Conservation (phyloP, 495 filamentous ascomycete genomes). For the Cercophora sp. region DNA sequence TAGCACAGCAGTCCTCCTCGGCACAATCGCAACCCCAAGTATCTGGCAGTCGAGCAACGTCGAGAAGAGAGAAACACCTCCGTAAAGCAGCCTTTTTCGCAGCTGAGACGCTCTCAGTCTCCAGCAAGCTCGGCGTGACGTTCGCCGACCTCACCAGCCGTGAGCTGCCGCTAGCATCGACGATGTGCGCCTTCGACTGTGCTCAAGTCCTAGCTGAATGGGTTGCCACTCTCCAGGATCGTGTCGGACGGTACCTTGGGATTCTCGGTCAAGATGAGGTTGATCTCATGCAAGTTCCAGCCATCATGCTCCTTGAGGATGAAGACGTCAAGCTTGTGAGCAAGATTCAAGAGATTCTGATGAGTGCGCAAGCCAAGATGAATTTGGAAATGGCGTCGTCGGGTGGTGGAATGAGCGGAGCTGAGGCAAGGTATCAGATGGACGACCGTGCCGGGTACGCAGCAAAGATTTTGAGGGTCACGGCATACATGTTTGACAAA, state of each 20-base stretch:
- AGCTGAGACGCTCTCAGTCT: conserved; percentile 86
- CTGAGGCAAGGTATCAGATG: conserved; percentile 47
- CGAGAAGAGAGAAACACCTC: conserved; percentile 74
- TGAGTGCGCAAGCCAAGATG: conserved; percentile 78
- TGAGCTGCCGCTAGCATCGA: conserved; percentile 89
- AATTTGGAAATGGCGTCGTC: conserved; percentile 46
- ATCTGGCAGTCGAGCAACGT: conserved; percentile 30
- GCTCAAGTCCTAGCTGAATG: conserved; percentile 97
- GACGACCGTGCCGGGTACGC: conserved; percentile 70
- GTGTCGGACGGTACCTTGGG: conserved; percentile 83
- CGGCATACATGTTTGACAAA: conserved; percentile 85
- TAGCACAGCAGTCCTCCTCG: conserved; percentile 17
- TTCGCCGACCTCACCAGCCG: conserved; percentile 82
- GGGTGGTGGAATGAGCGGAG: conserved; percentile 2
- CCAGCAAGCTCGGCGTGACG: conserved; percentile 80
- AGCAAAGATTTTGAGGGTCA: conserved; percentile 80
- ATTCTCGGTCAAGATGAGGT: conserved; percentile 79
- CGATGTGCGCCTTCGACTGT: conserved; percentile 92
- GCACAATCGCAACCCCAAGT: conserved; percentile 23
- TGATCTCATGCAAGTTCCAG: conserved; percentile 71
- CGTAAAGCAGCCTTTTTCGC: conserved; percentile 94
- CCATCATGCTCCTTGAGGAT: conserved; percentile 84
- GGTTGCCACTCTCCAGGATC: conserved; percentile 91
- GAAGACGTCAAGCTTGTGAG: conserved; percentile 84
- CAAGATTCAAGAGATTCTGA: conserved; percentile 79